Conservation (phyloP, 257 asterid genomes). For the Jaltomata sinuosa region DNA sequence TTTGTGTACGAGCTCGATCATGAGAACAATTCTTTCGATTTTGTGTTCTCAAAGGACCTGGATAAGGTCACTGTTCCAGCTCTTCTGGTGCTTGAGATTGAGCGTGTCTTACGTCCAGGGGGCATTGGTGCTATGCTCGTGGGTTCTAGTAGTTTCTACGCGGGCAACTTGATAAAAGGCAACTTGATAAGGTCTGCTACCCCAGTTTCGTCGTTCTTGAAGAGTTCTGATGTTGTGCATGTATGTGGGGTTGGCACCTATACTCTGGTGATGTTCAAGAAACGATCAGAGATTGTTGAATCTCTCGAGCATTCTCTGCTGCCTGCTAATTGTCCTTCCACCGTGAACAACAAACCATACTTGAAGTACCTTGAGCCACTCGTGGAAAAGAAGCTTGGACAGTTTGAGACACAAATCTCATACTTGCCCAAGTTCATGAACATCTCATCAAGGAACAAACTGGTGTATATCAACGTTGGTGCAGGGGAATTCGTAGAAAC, state of each 20-base stretch:
- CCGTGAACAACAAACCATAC: constrained; percentile 40
- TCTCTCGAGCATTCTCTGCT: constrained; percentile 42
- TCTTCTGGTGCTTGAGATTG: constrained; percentile 68
- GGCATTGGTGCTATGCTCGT: constrained; percentile 73
- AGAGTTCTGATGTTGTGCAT: constrained; percentile 49
- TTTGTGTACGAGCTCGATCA: constrained; percentile 60
- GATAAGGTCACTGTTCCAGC: constrained; percentile 65
- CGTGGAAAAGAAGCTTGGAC: not conserved
- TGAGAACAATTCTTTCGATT: constrained; percentile 51
- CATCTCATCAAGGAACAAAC: constrained; percentile 61
- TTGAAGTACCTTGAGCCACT: constrained; percentile 67
- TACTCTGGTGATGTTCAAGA: constrained; percentile 54
- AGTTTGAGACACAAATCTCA: constrained; percentile 10
- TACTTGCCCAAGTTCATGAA: constrained; percentile 61
- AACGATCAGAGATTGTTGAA: constrained; percentile 28
- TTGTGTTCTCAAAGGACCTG: constrained; percentile 67
- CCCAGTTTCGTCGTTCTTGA: constrained; percentile 41
- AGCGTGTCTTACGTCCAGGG: constrained; percentile 77
- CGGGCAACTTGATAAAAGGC: constrained; percentile 30
- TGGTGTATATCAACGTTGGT: constrained; percentile 65
- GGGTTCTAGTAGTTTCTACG: constrained; percentile 27
- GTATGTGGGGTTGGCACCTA: constrained; percentile 43
- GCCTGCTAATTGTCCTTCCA: constrained; percentile 58
- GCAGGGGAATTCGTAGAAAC: constrained; percentile 53
- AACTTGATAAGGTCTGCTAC: constrained; percentile 42